Evolutionary conservation across 495 filamentous ascomycete species (phyloP).

Genomic region (Trichoderma orchidacearum): DNA sequence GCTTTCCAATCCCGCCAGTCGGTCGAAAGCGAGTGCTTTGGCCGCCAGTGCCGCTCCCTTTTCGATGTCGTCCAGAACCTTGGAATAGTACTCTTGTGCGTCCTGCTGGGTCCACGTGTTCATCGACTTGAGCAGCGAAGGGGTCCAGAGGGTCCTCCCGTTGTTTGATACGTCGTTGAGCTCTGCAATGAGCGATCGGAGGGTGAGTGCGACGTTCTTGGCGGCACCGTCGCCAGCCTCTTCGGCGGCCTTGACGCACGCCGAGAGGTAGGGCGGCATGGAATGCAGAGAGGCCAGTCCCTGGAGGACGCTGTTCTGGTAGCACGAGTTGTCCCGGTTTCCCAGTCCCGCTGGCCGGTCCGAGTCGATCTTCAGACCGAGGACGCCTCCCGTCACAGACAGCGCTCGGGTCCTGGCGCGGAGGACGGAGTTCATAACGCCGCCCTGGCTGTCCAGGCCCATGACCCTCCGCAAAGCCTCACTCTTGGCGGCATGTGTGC

Average conservation of each 20-base stretch:
- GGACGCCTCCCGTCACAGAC: conserved; percentile 30
- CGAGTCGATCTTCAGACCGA: conserved; percentile 15
- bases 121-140: conserved; percentile 66
- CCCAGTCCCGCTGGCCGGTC: conserved; percentile 62
- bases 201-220: conserved; percentile 26
- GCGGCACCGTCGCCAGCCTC: conserved; percentile 13
- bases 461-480: conserved; percentile 54
- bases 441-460: conserved; percentile 41
- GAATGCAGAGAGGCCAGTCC: conserved; percentile 63
- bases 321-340: conserved; percentile 92
- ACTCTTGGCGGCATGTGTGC: conserved; percentile 45
- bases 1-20: not conserved
- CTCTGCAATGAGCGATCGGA: conserved; percentile 48
- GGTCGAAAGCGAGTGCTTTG: conserved; percentile 10
- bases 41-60: conserved; percentile 49
- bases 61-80: conserved; percentile 76
- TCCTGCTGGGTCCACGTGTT: conserved; percentile 94
- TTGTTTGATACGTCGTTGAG: conserved; percentile 54
- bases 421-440: conserved; percentile 21
- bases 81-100: conserved; percentile 94
- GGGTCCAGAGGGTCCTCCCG: conserved; percentile 65
- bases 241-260: conserved; percentile 13
- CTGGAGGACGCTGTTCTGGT: conserved; percentile 92
- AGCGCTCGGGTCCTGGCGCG: conserved; percentile 28
- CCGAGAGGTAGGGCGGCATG: conserved; percentile 38